These are phyloP conservation scores for Pneumocystis wakefieldiae DNA, from an alignment of 1,139 yeast species.

Conservation along the genomic window DNA sequence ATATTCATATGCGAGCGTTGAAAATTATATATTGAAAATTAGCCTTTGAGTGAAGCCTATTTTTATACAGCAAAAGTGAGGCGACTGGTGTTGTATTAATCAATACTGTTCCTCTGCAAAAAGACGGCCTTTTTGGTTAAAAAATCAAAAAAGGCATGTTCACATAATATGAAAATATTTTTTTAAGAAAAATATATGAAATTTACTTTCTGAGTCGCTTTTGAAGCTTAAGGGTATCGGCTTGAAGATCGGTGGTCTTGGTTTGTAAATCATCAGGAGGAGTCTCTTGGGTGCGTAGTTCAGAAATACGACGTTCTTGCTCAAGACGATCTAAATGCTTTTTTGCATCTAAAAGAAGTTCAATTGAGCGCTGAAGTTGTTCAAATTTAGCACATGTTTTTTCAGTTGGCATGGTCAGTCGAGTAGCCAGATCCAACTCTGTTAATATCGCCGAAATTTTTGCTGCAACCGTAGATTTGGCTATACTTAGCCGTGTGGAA, in stretches of 20 bases:
- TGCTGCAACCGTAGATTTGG: conserved; percentile 58
- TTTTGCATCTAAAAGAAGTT: conserved; percentile 65
- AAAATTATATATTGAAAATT: too few relatives aligned
- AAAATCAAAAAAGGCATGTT: not conserved
- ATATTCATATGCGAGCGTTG: too few relatives aligned
- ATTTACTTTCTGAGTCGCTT: not conserved
- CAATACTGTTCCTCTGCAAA: too few relatives aligned
- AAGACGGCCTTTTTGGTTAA: not conserved
- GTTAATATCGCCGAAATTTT: conserved; percentile 59
- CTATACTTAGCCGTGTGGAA: conserved; percentile 47
- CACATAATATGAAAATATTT: not conserved
- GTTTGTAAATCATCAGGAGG: not conserved
- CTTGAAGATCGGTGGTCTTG: not conserved
- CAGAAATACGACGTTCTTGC: not conserved
- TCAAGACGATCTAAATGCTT: conserved; percentile 77
- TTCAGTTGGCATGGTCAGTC: conserved; percentile 80
- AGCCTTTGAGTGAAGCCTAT: too few relatives aligned
- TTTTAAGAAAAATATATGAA: not conserved
- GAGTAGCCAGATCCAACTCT: conserved; percentile 61
- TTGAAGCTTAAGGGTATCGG: not conserved
- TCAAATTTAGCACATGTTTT: conserved; percentile 70
- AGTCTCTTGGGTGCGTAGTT: not conserved
- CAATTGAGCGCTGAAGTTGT: conserved; percentile 54
- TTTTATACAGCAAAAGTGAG: too few relatives aligned
- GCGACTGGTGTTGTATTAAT: too few relatives aligned